A percentile compares a stretch with the other conserved stretches of the same genome.
Conservation (phyloP, 1,284 basidiomycete species). For the Boletellus deceptivus region DNA sequence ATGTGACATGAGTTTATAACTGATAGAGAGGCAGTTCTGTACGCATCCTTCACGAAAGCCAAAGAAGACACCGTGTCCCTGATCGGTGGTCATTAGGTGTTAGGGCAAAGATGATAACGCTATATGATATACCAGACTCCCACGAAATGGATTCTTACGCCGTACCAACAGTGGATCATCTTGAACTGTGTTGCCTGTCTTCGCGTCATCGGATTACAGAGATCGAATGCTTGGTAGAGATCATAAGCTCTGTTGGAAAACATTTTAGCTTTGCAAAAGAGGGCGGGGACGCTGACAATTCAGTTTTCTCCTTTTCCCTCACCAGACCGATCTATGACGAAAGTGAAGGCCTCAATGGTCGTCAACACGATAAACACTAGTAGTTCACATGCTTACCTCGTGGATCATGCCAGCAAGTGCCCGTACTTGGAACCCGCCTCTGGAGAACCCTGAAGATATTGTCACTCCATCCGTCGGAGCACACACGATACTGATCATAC, state of each 20-base stretch:
- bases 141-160: constrained; percentile 35
- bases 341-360: constrained; percentile 29
- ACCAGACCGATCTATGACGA: constrained; percentile 14
- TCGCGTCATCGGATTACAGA: not conserved
- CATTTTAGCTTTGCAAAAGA: not conserved
- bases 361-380: not conserved
- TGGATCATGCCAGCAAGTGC: constrained; percentile 39
- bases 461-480: constrained; percentile 21
- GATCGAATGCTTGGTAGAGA: too few relatives aligned
- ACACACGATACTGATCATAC: constrained; percentile 21
- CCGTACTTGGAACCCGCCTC: constrained; percentile 43
- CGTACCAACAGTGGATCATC: constrained; percentile 26
- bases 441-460: constrained; percentile 38
- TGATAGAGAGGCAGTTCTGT: too few relatives aligned
- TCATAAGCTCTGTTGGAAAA: constrained; percentile 21
- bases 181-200: constrained; percentile 28
- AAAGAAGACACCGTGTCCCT: constrained; percentile 44
- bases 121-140: constrained; percentile 34
- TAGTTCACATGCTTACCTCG: constrained; percentile 7
- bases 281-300: not conserved
- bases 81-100: too few relatives aligned
- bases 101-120: too few relatives aligned
- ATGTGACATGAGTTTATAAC: too few relatives aligned
- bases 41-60: constrained; percentile 14
- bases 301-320: not conserved